These are phyloP conservation scores for Esteya vermicola DNA, from an alignment of 2,329 filamentous ascomycete genomes.

Conservation along the genomic window DNA sequence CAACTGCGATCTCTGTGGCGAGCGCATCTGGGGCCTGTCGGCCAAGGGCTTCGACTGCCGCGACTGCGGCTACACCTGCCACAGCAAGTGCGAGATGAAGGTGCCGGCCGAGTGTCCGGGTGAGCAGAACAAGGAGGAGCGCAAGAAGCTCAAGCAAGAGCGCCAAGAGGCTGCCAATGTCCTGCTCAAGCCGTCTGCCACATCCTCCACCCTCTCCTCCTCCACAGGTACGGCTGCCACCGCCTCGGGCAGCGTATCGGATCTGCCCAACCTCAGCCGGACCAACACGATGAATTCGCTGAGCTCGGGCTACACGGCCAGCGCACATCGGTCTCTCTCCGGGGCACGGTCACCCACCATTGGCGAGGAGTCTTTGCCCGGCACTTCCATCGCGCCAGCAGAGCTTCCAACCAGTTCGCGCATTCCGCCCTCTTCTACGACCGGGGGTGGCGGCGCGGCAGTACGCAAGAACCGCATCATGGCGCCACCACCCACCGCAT, in stretches of 20 bases:
- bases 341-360: conserved; percentile 35
- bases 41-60: conserved; percentile 94
- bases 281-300: conserved; percentile 84
- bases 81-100: conserved; percentile 98
- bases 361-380: conserved; percentile 20
- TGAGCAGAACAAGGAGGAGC: conserved; percentile 85
- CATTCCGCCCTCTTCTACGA: conserved; percentile 18
- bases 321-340: conserved; percentile 61
- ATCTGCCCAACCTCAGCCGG: conserved; percentile 55
- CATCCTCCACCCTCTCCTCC: too few species aligned
- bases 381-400: conserved; percentile 26
- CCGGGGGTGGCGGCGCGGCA: too few species aligned
- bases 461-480: conserved; percentile 57
- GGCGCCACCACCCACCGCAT: conserved; percentile 74
- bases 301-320: conserved; percentile 75
- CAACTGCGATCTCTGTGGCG: conserved; percentile 92
- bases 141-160: conserved; percentile 81
- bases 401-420: conserved; percentile 19
- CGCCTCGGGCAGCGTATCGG: conserved; percentile 34
- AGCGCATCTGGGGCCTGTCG: conserved; percentile 91
- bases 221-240: too few species aligned
- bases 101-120: conserved; percentile 92
- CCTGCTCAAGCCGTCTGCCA: conserved; percentile 29
- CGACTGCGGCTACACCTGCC: conserved; percentile 95
- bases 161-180: conserved; percentile 67